A percentile compares a stretch with the other conserved stretches of the same genome.
Evolutionary conservation across 2,329 filamentous ascomycete genomes (phyloP).

Genomic region (Colletotrichum noveboracense): DNA sequence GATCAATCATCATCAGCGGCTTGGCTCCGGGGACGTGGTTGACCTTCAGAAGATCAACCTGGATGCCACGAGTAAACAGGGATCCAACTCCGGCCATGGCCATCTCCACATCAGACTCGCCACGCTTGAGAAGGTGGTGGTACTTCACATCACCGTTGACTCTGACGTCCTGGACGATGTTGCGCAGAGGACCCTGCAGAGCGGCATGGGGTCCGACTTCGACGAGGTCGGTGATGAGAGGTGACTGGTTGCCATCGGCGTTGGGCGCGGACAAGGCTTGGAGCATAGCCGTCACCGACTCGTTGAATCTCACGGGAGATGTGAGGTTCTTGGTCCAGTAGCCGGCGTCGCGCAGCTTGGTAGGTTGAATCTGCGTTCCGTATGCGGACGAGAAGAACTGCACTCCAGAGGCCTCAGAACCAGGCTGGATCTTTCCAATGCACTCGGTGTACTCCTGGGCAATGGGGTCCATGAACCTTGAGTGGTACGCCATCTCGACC

Average conservation of each 20-base stretch:
- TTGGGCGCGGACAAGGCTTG: background rate
- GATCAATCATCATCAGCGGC: conserved; percentile 7
- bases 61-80: background rate
- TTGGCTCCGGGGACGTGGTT: conserved; percentile 39
- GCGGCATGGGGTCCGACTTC: background rate
- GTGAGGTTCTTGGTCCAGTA: background rate
- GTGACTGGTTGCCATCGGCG: background rate
- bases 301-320: background rate
- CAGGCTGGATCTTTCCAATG: background rate
- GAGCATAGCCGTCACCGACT: background rate
- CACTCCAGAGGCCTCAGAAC: background rate
- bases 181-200: background rate
- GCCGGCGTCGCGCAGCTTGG: background rate
- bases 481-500: conserved; percentile 12
- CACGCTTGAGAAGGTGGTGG: background rate
- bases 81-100: conserved; percentile 19
- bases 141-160: conserved; percentile 27
- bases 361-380: background rate
- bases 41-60: background rate
- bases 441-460: background rate
- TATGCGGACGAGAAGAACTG: background rate
- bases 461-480: background rate
- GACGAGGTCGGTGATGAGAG: background rate
- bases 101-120: background rate
- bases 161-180: conserved; percentile 19